Percentiles rank a stretch among this genome's conserved stretches.
Conservation (phyloP, 2,329 filamentous ascomycete genomes). For the Epichloe sibirici region DNA sequence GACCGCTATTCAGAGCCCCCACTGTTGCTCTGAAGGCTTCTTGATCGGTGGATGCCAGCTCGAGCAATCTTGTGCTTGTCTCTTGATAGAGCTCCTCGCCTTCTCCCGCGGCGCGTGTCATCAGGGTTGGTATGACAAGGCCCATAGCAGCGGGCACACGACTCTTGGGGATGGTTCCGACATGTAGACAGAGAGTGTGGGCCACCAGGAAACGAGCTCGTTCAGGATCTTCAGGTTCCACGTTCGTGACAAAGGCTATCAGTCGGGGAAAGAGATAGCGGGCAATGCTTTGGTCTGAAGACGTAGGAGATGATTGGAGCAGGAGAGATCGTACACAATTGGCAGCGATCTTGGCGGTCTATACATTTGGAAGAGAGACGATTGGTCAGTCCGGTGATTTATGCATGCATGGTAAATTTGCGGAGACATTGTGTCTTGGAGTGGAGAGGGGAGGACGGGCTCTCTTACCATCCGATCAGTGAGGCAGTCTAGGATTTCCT, state of each 20-base stretch:
- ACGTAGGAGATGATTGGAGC: conserved; percentile 47
- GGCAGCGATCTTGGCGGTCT: conserved; percentile 80
- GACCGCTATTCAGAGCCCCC: conserved; percentile 53
- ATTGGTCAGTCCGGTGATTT: background rate
- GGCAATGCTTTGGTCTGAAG: conserved; percentile 60
- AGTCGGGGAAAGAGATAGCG: conserved; percentile 64
- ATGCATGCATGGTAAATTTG: background rate
- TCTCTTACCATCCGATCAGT: conserved; percentile 55
- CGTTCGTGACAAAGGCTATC: conserved; percentile 60
- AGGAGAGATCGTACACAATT: conserved; percentile 82
- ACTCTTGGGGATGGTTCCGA: conserved; percentile 33
- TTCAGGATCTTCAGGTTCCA: conserved; percentile 66
- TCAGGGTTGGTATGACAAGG: conserved; percentile 63
- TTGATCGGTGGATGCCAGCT: conserved; percentile 68
- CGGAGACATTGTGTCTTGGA: background rate
- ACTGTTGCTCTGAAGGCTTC: conserved; percentile 63
- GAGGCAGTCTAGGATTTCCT: conserved; percentile 77
- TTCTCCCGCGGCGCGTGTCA: conserved; percentile 58
- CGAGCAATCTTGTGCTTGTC: conserved; percentile 64
- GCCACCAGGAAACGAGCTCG: conserved; percentile 58
- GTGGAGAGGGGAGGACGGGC: background rate
- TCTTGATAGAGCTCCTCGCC: conserved; percentile 52
- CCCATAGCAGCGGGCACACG: conserved; percentile 53
- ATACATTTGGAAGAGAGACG: background rate
- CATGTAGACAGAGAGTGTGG: conserved; percentile 65